Evolutionary conservation across 768 basidiomycete genomes (phyloP).

Genomic region (Mycena sanguinolenta): DNA sequence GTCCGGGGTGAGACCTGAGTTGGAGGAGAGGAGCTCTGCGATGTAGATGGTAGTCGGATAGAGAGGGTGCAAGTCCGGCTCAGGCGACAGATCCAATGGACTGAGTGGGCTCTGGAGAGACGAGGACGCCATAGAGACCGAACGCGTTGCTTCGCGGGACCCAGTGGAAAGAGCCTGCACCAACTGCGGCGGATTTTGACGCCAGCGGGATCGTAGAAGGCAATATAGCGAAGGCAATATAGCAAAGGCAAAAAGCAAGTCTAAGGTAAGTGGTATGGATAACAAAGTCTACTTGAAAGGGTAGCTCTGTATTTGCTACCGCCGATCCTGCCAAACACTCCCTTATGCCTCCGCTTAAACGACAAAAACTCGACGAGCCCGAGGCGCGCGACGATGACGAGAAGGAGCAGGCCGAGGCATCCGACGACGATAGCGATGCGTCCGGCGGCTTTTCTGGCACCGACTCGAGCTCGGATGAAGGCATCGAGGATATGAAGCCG

Average conservation of each 20-base stretch:
- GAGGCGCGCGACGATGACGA: conserved; percentile 34
- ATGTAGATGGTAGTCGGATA: conserved; percentile 78
- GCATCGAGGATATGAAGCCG: conserved; percentile 67
- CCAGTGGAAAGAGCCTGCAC: not conserved
- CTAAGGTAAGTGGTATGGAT: no score
- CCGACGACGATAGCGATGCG: conserved; percentile 47
- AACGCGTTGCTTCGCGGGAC: no score
- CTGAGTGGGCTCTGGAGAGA: conserved; percentile 37
- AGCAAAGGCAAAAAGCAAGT: no score
- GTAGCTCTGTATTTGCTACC: not conserved
- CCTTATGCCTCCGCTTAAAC: conserved; percentile 68
- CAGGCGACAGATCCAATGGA: conserved; percentile 71
- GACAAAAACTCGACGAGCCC: conserved; percentile 54
- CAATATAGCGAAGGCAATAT: no score
- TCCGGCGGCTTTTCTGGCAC: conserved; percentile 43
- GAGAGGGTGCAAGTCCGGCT: conserved; percentile 85
- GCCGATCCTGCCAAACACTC: conserved; percentile 6
- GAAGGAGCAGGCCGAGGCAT: conserved; percentile 36
- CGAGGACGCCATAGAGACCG: conserved; percentile 26
- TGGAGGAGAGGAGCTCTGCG: conserved; percentile 70
- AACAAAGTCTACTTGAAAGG: not conserved
- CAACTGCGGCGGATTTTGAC: not conserved
- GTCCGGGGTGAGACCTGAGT: conserved; percentile 74
- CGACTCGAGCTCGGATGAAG: conserved; percentile 54
- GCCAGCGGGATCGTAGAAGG: no score